phyloP scores from a whole-genome alignment of 2,329 filamentous ascomycete genomes.

The Gaeumannomyces sp. region DNA sequence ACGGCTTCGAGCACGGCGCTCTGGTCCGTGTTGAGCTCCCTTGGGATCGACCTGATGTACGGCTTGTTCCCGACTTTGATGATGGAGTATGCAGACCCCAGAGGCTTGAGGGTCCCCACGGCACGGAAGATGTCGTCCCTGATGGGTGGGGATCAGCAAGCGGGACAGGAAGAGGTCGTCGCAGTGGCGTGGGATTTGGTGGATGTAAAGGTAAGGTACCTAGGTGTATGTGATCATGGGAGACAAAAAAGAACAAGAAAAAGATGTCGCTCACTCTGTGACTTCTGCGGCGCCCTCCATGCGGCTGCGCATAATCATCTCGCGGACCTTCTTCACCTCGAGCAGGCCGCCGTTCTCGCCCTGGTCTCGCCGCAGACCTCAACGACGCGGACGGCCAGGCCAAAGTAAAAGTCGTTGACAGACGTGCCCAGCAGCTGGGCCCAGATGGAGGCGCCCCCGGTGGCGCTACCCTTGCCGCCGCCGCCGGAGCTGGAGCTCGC shows the following conservation, averaged over 20 bases:
- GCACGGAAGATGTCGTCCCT: slow-evolving; percentile 87
- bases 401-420: slow-evolving; percentile 98
- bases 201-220: background rate
- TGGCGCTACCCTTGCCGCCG: slow-evolving; percentile 34
- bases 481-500: slow-evolving; percentile 53
- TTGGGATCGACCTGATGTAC: slow-evolving; percentile 88
- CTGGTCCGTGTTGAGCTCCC: slow-evolving; percentile 93
- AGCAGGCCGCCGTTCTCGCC: slow-evolving; percentile 91
- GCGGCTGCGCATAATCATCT: slow-evolving; percentile 65
- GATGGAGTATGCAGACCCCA: slow-evolving; percentile 83
- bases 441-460: slow-evolving; percentile 68
- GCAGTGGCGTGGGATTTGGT: too few species aligned
- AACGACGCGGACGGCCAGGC: slow-evolving; percentile 90
- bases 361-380: slow-evolving; percentile 85
- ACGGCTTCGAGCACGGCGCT: slow-evolving; percentile 86
- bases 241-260: slow-evolving; percentile 10
- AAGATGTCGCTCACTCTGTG: slow-evolving; percentile 53
- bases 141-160: background rate
- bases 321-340: slow-evolving; percentile 71
- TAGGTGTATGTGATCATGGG: background rate
- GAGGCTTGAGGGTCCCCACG: slow-evolving; percentile 76
- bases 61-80: slow-evolving; percentile 76
- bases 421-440: slow-evolving; percentile 83
- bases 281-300: slow-evolving; percentile 74
- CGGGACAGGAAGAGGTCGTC: background rate